phyloP scores from a whole-genome alignment of 2,329 filamentous ascomycete species.

The Fusarium metavorans region DNA sequence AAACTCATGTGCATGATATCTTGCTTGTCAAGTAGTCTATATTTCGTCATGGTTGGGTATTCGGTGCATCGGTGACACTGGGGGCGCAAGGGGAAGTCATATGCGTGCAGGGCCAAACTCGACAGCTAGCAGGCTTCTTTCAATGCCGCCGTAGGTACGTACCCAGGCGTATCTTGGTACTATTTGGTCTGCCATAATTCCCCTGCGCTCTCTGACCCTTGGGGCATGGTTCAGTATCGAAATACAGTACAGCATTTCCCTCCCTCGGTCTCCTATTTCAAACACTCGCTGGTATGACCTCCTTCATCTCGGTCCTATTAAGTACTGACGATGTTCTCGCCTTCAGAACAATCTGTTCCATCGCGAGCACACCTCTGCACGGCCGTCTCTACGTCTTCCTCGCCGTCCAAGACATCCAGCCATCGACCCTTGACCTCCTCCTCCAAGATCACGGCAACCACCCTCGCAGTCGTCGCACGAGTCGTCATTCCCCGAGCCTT shows the following conservation, averaged over 20 bases:
- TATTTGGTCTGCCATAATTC: background rate
- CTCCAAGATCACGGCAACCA: slow-evolving; percentile 62
- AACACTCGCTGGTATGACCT: background rate
- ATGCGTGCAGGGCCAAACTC: background rate
- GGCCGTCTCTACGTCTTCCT: slow-evolving; percentile 51
- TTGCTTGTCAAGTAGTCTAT: background rate
- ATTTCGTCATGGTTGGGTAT: background rate
- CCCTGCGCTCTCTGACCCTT: background rate
- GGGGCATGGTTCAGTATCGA: background rate
- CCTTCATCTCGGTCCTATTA: slow-evolving; percentile 1
- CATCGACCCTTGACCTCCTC: slow-evolving; percentile 58
- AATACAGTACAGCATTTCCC: background rate
- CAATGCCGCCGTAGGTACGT: background rate
- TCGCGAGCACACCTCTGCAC: slow-evolving; percentile 40
- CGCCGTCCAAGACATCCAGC: slow-evolving; percentile 64
- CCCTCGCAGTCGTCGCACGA: slow-evolving; percentile 67
- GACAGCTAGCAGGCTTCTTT: background rate
- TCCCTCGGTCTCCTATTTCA: background rate
- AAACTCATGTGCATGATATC: background rate
- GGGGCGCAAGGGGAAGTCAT: background rate
- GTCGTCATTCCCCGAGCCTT: slow-evolving; percentile 55
- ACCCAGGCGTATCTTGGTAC: background rate
- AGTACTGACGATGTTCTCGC: slow-evolving; percentile 31
- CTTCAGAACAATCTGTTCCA: slow-evolving; percentile 40
- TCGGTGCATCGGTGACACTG: background rate